Conservation (phyloP, 176 grass and related monocot species). For the Otatea glauca region DNA sequence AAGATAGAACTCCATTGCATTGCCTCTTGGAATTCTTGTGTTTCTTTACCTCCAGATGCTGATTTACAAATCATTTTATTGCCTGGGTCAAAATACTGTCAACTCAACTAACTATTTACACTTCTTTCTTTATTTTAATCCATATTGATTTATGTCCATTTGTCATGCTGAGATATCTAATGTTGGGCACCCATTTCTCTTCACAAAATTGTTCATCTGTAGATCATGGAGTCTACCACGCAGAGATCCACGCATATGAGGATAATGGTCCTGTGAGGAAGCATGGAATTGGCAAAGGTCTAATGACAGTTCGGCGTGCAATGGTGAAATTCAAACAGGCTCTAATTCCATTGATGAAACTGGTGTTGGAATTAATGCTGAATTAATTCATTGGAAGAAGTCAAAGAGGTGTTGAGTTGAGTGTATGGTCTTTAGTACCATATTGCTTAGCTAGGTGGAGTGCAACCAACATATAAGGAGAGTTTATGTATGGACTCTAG, state of each 20-base stretch:
- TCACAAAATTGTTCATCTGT: conserved; percentile 30
- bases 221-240: conserved; percentile 44
- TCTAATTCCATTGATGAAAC: conserved; percentile 61
- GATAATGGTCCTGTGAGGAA: conserved; percentile 60
- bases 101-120: not conserved
- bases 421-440: too few relatives aligned
- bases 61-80: conserved; percentile 28
- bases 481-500: too few relatives aligned
- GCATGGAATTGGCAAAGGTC: conserved; percentile 93
- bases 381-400: too few relatives aligned
- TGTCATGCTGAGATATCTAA: conserved; percentile 19
- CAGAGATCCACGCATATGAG: conserved; percentile 21
- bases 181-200: not conserved
- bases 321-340: conserved; percentile 48
- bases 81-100: not conserved
- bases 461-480: too few relatives aligned
- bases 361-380: too few relatives aligned
- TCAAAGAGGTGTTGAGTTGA: too few relatives aligned
- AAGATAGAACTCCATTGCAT: conserved; percentile 18
- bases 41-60: conserved; percentile 12
- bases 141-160: conserved; percentile 17
- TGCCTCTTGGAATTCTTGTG: conserved; percentile 23
- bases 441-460: too few relatives aligned
- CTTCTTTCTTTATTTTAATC: conserved; percentile 3
- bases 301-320: conserved; percentile 91